Base-by-base conservation (phyloP, 2,329 filamentous ascomycete species). In the Diplodia scrobiculata region DNA sequence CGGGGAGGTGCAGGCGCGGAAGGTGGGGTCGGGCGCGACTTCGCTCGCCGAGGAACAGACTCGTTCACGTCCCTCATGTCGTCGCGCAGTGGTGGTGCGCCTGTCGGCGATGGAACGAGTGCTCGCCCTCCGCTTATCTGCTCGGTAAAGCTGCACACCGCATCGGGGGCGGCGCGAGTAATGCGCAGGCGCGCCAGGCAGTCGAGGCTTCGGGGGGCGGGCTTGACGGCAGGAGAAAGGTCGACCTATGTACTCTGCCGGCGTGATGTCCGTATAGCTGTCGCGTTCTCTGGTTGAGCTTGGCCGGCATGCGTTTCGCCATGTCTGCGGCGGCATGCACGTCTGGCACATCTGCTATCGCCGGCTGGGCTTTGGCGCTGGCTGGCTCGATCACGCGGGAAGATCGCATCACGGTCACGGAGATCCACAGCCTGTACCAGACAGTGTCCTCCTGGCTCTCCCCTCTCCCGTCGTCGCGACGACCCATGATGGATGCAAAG, bases 331-430 rank as follows among this genome's bases (percentile, higher is more conserved):
- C 48, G 45, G 58, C 48, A 51, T 62, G 58, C 58, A 32, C 58
- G 58, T 29, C 58, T 47, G 58, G 58, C 58, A 62, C 58, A 62
- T 34, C 45, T 62, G 34, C 55, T 59, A 59, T 59, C 55, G 45
- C 55, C 38, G 27, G 55, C 38, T 47, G 53, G 53, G 53, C 53
- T 51, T 45, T 63, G 60, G 60, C 60, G 47, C 48, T 63, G 52
- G 48, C 48, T 53, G 60, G 50, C 62, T 58, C 50, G 63, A 58
- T 65, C 63, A 65, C 63, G 63, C 63, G 63, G 41, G 58, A 50
- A 50, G 58, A 50, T 50, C 58, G 58, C 58, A 62, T 62, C 58
- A 62, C 58, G 58, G 45, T 29, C 41, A 51, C 58, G 58, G 58
- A 62, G 58, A 62, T 62, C 58, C 58, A 62, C 58, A 62, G n/a